Percentiles rank a stretch among this genome's conserved stretches.
phyloP scores from a whole-genome alignment of 2,329 filamentous ascomycete genomes.

The Thielaviopsis populi region DNA sequence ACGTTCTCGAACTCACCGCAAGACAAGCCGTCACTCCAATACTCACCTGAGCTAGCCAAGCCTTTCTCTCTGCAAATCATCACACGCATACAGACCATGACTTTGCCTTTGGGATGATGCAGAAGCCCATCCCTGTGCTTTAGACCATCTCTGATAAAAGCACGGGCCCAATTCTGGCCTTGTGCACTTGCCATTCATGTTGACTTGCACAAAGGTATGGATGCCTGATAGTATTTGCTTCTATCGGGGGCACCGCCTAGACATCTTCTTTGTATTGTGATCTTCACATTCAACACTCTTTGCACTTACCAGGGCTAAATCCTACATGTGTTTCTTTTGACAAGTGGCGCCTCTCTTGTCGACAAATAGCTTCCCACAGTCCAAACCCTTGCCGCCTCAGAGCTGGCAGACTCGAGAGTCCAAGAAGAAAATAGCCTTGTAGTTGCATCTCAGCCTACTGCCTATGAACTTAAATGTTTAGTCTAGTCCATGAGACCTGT shows the following conservation, averaged over 20 bases:
- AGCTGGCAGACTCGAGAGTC: neutral
- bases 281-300: neutral
- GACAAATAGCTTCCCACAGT: neutral
- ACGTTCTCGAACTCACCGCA: neutral
- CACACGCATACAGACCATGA: neutral
- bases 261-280: neutral
- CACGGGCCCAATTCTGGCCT: neutral
- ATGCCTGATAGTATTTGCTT: neutral
- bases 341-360: neutral
- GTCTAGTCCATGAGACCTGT: neutral
- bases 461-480: neutral
- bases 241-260: neutral
- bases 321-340: neutral
- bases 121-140: no score
- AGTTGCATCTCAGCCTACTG: neutral
- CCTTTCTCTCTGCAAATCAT: neutral
- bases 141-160: neutral
- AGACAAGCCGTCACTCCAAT: neutral
- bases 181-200: neutral
- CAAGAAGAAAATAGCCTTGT: neutral
- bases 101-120: neutral
- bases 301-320: neutral
- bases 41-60: neutral
- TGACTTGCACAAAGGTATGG: neutral
- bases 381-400: neutral